Evolutionary conservation across 2,329 filamentous ascomycete species (phyloP).

Genomic region (Geosmithia flava): DNA sequence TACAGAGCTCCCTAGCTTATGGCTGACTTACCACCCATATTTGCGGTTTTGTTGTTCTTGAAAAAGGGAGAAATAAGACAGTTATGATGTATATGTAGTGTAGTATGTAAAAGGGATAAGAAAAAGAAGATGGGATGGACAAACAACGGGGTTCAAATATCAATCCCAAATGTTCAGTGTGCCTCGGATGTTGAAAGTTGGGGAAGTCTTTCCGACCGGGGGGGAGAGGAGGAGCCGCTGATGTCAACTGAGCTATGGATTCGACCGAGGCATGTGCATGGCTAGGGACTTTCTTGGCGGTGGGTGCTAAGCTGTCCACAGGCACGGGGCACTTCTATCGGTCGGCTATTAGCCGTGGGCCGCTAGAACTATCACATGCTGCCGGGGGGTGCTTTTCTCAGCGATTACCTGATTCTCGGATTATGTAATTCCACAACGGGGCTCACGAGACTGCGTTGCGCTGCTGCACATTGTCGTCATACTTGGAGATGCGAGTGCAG

Average conservation of each 20-base stretch:
- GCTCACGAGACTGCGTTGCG: no score
- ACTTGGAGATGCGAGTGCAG: no score
- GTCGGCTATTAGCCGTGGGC: not conserved
- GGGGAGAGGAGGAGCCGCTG: not conserved
- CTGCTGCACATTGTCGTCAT: no score
- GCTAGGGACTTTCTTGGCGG: not conserved
- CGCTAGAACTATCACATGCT: not conserved
- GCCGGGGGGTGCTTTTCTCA: not conserved
- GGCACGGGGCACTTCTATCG: no score
- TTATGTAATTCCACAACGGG: not conserved
- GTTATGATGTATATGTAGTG: not conserved
- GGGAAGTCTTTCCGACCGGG: not conserved
- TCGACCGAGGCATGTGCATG: not conserved
- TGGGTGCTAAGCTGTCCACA: not conserved
- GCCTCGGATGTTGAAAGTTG: not conserved
- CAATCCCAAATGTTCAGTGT: not conserved
- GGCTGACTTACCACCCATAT: conserved; percentile 9
- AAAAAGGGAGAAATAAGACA: not conserved
- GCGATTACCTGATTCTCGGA: not conserved
- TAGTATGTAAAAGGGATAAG: not conserved
- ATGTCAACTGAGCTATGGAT: not conserved
- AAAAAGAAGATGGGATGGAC: not conserved
- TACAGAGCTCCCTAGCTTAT: not conserved
- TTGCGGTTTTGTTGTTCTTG: conserved; percentile 2
- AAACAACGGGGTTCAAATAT: not conserved